Evolutionary conservation across 176 grass and related monocot genomes (phyloP).

Genomic region (Sorghum bicolor): DNA sequence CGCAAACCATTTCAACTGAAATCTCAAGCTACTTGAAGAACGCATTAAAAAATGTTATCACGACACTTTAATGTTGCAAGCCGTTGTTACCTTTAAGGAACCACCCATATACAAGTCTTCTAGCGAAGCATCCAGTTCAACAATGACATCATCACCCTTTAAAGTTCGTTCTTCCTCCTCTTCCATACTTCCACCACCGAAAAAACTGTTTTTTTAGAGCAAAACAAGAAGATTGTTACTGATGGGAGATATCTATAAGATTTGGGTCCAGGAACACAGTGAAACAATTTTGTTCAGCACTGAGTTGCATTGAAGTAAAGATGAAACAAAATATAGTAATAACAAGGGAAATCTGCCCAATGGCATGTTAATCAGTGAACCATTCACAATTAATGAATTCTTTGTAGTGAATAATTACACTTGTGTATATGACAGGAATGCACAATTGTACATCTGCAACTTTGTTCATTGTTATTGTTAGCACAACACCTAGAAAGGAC

Average conservation of each 20-base stretch:
- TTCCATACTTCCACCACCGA: constrained; percentile 60
- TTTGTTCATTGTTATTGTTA: no score
- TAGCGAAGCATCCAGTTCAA: constrained; percentile 83
- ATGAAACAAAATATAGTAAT: no score
- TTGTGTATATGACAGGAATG: no score
- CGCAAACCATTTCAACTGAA: neutral
- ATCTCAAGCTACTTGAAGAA: neutral
- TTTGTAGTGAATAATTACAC: no score
- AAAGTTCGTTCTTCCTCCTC: constrained; percentile 65
- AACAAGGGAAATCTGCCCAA: no score
- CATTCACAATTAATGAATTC: no score
- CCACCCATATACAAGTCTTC: constrained; percentile 90
- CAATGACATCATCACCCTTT: constrained; percentile 89
- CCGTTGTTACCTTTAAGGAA: constrained; percentile 62
- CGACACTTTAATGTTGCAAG: neutral
- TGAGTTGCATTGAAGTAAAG: neutral
- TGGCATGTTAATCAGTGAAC: no score
- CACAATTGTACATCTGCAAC: no score
- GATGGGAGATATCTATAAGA: neutral
- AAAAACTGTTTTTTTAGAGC: constrained; percentile 37
- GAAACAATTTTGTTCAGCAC: neutral
- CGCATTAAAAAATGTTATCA: neutral
- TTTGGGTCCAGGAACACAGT: neutral
- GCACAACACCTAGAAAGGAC: no score
- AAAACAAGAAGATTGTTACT: neutral